These are phyloP conservation scores for Phytophthora pinifolia DNA, from an alignment of 352 stramenopile genomes.

Conservation along the genomic window DNA sequence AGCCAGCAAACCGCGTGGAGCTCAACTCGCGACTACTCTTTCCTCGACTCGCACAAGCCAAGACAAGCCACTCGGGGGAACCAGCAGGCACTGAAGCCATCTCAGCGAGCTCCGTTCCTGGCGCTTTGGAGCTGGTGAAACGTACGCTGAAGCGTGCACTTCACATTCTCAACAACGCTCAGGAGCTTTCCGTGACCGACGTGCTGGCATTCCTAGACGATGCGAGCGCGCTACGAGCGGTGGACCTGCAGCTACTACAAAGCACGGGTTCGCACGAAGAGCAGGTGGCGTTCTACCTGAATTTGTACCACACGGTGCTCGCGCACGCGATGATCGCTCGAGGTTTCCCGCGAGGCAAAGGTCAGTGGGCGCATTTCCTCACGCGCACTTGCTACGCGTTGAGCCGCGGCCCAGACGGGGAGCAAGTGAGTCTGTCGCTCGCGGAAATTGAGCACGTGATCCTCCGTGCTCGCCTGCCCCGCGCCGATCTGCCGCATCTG, in stretches of 20 bases:
- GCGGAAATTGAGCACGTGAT: constrained; percentile 81
- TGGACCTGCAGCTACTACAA: constrained; percentile 55
- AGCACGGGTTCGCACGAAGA: constrained; percentile 55
- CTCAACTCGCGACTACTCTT: constrained; percentile 73
- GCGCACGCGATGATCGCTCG: constrained; percentile 77
- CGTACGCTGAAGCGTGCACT: constrained; percentile 36
- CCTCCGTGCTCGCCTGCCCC: constrained; percentile 55
- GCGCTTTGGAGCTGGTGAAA: constrained; percentile 29
- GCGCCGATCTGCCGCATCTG: constrained; percentile 49
- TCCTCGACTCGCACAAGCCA: constrained; percentile 24
- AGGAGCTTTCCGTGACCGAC: constrained; percentile 46
- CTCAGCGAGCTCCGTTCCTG: constrained; percentile 11
- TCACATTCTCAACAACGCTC: constrained; percentile 35
- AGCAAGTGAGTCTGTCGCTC: constrained; percentile 60
- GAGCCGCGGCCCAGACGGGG: constrained; percentile 23
- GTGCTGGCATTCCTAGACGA: constrained; percentile 71
- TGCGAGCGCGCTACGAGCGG: constrained; percentile 51
- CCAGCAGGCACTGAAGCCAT: constrained; percentile 4
- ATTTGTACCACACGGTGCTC: constrained; percentile 76
- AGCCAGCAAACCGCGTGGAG: constrained; percentile 50
- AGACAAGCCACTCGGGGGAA: neutral
- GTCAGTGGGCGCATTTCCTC: constrained; percentile 61
- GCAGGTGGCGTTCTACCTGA: constrained; percentile 75
- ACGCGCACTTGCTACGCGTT: constrained; percentile 67
- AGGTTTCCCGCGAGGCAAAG: constrained; percentile 56